Conservation (phyloP, 352 stramenopile species). For the Phytophthora idaei region DNA sequence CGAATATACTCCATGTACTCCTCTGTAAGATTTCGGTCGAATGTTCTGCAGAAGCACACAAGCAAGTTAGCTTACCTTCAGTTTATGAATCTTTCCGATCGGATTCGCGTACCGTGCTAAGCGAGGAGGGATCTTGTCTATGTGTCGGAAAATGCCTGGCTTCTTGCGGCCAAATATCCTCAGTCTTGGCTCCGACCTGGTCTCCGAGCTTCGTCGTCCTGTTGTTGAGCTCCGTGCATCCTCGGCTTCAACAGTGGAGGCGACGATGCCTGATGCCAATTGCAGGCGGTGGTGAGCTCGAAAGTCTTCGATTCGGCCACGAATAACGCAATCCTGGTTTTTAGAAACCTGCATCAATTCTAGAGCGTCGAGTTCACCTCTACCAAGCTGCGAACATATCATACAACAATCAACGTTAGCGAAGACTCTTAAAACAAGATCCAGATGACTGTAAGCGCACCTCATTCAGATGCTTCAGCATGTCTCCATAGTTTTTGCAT, state of each 20-base stretch:
- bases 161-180: slow-evolving; percentile 72
- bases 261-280: slow-evolving; percentile 77
- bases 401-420: neutral
- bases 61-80: slow-evolving; percentile 3
- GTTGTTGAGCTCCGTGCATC: slow-evolving; percentile 38
- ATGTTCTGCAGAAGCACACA: slow-evolving; percentile 48
- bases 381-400: slow-evolving; percentile 54
- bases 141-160: slow-evolving; percentile 61
- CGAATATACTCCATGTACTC: slow-evolving; percentile 63
- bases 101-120: slow-evolving; percentile 44
- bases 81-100: neutral
- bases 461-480: slow-evolving; percentile 83
- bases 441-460: slow-evolving; percentile 30
- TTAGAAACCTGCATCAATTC: slow-evolving; percentile 57
- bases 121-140: slow-evolving; percentile 58
- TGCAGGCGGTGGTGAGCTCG: slow-evolving; percentile 83
- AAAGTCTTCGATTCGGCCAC: slow-evolving; percentile 82
- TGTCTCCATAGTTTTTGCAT: slow-evolving; percentile 76
- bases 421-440: neutral
- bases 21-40: slow-evolving; percentile 68
- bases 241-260: slow-evolving; percentile 63
- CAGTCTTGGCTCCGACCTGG: slow-evolving; percentile 54
- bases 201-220: slow-evolving; percentile 45
- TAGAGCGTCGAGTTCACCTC: slow-evolving; percentile 49
- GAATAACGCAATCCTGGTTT: slow-evolving; percentile 72